phyloP scores from a whole-genome alignment of 805 yeast species.

The Saccharomycopsis sp. region DNA sequence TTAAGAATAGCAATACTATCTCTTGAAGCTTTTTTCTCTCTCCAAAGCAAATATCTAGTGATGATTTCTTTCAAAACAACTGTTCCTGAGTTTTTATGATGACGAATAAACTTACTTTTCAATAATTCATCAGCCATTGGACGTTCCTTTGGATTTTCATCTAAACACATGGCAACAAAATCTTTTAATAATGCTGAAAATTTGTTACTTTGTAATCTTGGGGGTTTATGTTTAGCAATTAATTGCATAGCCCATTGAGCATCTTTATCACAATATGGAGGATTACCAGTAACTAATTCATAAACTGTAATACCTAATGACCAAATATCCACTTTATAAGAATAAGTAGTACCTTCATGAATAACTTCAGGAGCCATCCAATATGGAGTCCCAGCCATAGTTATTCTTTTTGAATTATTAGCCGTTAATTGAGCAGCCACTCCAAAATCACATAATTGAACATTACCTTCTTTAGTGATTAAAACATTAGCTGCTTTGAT shows the following conservation, averaged over 20 bases:
- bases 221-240: conserved; percentile 88
- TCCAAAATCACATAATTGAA: conserved; percentile 93
- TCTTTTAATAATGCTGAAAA: conserved; percentile 73
- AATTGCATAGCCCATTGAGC: conserved; percentile 91
- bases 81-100: conserved; percentile 51
- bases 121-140: conserved; percentile 77
- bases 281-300: conserved; percentile 94
- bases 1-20: conserved; percentile 34
- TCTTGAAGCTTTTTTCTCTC: conserved; percentile 53
- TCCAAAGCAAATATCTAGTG: conserved; percentile 59
- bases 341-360: conserved; percentile 80
- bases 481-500: conserved; percentile 93
- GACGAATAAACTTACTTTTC: conserved; percentile 61
- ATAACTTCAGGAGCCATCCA: conserved; percentile 99
- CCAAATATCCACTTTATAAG: conserved; percentile 94
- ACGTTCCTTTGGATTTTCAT: conserved; percentile 86
- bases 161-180: conserved; percentile 81
- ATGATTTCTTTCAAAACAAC: conserved; percentile 61
- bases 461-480: conserved; percentile 79
- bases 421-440: conserved; percentile 91
- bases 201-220: conserved; percentile 84
- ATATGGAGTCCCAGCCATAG: conserved; percentile 93
- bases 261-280: conserved; percentile 94
- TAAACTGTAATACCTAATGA: conserved; percentile 89
- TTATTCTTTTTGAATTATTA: conserved; percentile 67